Evolutionary conservation across 1,284 basidiomycete genomes (phyloP).

Genomic region (Puccinia brachypodii): DNA sequence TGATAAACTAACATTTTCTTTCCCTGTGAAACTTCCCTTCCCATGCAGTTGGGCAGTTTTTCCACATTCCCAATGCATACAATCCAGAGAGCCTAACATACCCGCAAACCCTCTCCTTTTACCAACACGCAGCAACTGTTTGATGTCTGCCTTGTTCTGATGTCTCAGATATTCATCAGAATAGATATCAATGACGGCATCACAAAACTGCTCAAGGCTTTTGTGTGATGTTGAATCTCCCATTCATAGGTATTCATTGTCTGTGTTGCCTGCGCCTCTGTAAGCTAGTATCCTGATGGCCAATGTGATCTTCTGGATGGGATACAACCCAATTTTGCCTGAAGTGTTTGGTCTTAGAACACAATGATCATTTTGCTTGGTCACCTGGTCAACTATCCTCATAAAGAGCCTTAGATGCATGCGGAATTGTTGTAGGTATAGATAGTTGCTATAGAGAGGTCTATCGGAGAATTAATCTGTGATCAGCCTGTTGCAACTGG

Average conservation of each 20-base stretch:
- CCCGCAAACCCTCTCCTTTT: background rate
- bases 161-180: background rate
- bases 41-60: background rate
- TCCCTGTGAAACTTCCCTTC: background rate
- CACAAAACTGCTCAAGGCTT: background rate
- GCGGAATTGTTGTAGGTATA: background rate
- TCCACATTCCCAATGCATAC: background rate
- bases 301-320: background rate
- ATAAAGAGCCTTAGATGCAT: background rate
- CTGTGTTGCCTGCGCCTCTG: background rate
- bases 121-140: background rate
- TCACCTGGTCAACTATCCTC: background rate
- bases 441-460: background rate
- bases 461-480: background rate
- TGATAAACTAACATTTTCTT: background rate
- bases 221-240: background rate
- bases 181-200: background rate
- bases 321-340: background rate
- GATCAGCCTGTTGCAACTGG: no score
- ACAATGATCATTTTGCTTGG: background rate
- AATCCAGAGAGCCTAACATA: slow-evolving; percentile 2
- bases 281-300: background rate
- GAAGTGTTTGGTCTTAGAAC: background rate
- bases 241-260: background rate
- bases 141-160: background rate